Evolutionary conservation across 345 rosid genomes (phyloP), one percentile per base, ranked within the genome.

Genomic region (Hevea brasiliensis): DNA sequence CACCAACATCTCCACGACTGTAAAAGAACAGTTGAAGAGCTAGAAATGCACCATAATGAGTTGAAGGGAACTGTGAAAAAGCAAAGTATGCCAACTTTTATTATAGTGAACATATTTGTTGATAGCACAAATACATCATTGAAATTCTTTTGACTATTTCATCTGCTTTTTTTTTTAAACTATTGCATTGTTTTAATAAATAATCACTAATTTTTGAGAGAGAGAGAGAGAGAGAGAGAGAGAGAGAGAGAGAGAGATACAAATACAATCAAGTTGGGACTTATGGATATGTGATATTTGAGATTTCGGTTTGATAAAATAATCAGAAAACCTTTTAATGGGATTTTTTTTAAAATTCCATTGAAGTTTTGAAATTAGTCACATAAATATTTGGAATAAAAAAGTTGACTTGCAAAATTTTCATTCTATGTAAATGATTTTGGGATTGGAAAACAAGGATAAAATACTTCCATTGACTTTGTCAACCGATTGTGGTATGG

Each of bases 1-100:
- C 72, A 81, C 44, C 86, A 77, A 50, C 90, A 86, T 82, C 87
- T 91, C 59, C 85, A 86, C 81, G 85, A 84, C 47, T 91, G 87
- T 79, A 77, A 72, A 77, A 83, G 72, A 71, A 86, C 77, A 3
- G 71, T 91, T 62, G 90, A 87, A 75, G 93, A 75, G 78, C 86
- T 93, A 55, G 94, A 87, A 68, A 79, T 75, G 77, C 67, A 89
- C 80, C 88, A 93, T 64, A 79, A 53, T 74, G 96, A 93, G 59
- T 53, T 93, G 70, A 88, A 85, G 70, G 92, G 86, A 83, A 73
- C 80, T 42, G 61, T 85, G 79, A 92, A 93, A 77, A 90, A 85
- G 82, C 96, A 90, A 88, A 90, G 99, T 94, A 90, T 40, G 88
- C n/a, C 27, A 66, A 27, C 61, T 68, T 72, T 70, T 61, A 24